Conservation (phyloP, 495 filamentous ascomycete genomes). For the Neurospora intermedia region DNA sequence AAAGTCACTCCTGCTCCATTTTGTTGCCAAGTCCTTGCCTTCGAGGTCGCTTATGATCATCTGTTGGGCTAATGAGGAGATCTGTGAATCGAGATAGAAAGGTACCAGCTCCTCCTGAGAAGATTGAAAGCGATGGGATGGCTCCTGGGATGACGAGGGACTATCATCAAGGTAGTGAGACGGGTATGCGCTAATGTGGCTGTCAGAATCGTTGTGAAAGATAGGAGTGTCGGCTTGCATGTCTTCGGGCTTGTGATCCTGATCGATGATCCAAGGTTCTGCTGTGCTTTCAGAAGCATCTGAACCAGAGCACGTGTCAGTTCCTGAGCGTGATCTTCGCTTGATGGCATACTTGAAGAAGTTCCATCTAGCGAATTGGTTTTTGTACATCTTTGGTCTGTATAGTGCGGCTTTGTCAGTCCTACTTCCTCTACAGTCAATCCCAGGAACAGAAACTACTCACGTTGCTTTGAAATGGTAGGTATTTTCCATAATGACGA, state of each 20-base stretch:
- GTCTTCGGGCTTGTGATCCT: neutral
- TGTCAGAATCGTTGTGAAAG: neutral
- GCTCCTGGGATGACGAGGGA: neutral
- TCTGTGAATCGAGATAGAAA: constrained; percentile 16
- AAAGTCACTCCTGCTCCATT: constrained; percentile 14
- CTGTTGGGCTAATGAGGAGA: constrained; percentile 21
- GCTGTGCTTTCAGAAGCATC: neutral
- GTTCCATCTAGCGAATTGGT: constrained; percentile 21
- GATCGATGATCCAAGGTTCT: neutral
- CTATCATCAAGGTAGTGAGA: neutral
- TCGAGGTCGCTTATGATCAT: constrained; percentile 14
- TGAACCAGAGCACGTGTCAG: constrained; percentile 1
- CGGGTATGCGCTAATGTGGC: neutral
- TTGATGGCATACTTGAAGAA: constrained; percentile 26
- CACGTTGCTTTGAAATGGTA: constrained; percentile 21
- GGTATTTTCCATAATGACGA: constrained; percentile 17
- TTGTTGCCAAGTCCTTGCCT: constrained; percentile 10
- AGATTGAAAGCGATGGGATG: neutral
- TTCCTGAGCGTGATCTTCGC: constrained; percentile 6
- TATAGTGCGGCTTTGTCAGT: neutral
- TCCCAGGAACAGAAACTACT: neutral
- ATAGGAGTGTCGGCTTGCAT: neutral
- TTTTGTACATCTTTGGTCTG: constrained; percentile 28
- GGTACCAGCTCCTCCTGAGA: neutral
- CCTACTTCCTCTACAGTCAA: neutral